These are phyloP conservation scores for Zopfochytrium polystomum DNA, from an alignment of 371 early-diverging fungal species.

Conservation along the genomic window DNA sequence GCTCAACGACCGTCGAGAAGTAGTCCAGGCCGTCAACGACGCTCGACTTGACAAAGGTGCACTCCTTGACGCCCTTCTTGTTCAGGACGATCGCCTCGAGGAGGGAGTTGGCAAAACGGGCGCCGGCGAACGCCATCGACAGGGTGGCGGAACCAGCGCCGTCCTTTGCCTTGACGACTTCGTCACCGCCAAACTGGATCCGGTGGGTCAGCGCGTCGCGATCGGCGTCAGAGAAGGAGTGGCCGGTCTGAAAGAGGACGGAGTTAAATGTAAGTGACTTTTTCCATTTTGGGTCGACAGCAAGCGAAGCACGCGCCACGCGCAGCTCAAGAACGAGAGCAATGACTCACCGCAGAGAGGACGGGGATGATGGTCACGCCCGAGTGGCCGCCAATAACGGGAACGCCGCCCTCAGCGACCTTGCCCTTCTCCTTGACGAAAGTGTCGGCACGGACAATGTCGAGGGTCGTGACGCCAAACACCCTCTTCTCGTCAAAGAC, in stretches of 20 bases:
- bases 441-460: slow-evolving; percentile 95
- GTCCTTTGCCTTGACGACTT: slow-evolving; percentile 99
- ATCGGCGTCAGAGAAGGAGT: slow-evolving; percentile 85
- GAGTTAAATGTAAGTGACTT: too few species aligned
- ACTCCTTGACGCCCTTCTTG: slow-evolving; percentile 87
- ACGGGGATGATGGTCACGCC: slow-evolving; percentile 66
- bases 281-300: too few species aligned
- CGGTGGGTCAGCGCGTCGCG: slow-evolving; percentile 91
- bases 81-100: slow-evolving; percentile 83
- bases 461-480: slow-evolving; percentile 97
- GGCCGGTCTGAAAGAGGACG: slow-evolving; percentile 70
- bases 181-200: slow-evolving; percentile 99
- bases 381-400: slow-evolving; percentile 78
- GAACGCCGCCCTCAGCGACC: slow-evolving; percentile 94
- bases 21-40: slow-evolving; percentile 79
- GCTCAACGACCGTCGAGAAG: slow-evolving; percentile 95
- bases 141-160: slow-evolving; percentile 96
- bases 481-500: slow-evolving; percentile 87
- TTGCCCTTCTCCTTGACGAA: slow-evolving; percentile 87
- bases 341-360: slow-evolving; percentile 32
- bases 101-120: slow-evolving; percentile 90
- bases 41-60: slow-evolving; percentile 88
- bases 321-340: background rate
- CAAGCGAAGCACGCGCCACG: background rate
- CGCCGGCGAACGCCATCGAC: slow-evolving; percentile 91